Base-by-base conservation (phyloP, 1,139 yeast genomes). In the Wickerhamiella pararugosa region DNA sequence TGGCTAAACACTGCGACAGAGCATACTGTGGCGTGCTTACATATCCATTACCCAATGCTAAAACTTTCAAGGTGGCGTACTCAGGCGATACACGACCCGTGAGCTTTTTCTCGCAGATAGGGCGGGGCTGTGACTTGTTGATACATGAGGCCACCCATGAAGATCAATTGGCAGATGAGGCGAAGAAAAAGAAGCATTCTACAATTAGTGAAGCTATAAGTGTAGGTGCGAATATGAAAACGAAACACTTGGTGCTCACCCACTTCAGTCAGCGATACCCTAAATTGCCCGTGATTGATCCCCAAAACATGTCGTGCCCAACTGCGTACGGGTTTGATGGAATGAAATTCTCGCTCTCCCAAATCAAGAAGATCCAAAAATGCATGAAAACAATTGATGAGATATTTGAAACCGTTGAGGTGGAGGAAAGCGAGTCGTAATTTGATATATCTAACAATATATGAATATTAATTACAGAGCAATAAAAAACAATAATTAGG, bases 1-100 rank as follows among this genome's bases (percentile, higher is more conserved):
- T 78, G 47, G 97, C 97, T 0, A 69, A 71, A 32, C 98, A 90
- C 58, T 87, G 97, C 57, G 74, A 74, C 25, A 76, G 79, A 74
- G 73, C 97, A 0, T 90, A 87, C 57, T 79, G 87, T 6, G 76
- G 75, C 25, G 62, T 79, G 1, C 63, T 87, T 9, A 61, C 68
- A 1, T 77, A 79, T 49, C 31, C 39, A 2, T 30, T 48, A 9
- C 46, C 38, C 25, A 43, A 39, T n/a, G 48, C 44, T 8, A 36
- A 56, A 33, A 55, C 27, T 50, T 83, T 86, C 63, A 79, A 73
- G 51, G 67, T 87, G 1, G 79, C 96, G 0, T 92, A 83, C 57
- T 84, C 96, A 1, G 98, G 98, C 7, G 99, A 90, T 56, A 84
- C 97, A 0, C 72, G 97, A 53, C 98, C 98, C 1, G 79, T 76